Evolutionary conservation across 202 grass and related monocot genomes (phyloP).

Genomic region (Setaria italica): DNA sequence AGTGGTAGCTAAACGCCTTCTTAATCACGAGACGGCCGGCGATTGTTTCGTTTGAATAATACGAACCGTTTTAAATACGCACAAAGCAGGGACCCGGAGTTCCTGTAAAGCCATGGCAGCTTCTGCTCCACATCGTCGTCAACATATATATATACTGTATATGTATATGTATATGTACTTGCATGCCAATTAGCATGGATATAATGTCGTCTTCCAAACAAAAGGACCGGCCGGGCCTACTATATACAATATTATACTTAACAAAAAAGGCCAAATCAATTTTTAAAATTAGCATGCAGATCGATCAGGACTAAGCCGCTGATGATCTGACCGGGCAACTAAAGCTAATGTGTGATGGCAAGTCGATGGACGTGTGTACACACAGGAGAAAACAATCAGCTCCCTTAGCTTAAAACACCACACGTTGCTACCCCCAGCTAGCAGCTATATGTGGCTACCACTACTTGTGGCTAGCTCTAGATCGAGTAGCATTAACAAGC

Average conservation of each 20-base stretch:
- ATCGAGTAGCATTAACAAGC: neutral
- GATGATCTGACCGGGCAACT: conserved; percentile 10
- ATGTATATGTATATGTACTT: neutral
- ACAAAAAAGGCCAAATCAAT: neutral
- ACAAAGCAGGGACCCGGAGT: conserved; percentile 24
- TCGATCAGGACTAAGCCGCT: neutral
- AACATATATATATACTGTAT: neutral
- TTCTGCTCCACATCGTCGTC: conserved; percentile 33
- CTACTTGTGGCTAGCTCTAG: neutral
- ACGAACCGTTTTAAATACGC: neutral
- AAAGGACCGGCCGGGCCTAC: neutral
- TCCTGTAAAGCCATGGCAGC: conserved; percentile 24
- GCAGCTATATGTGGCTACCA: neutral
- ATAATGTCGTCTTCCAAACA: conserved; percentile 21
- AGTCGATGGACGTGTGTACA: neutral
- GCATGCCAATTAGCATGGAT: neutral
- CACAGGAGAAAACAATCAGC: neutral
- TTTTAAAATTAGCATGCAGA: neutral
- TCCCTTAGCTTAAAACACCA: conserved; percentile 29
- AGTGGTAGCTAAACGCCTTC: conserved; percentile 25
- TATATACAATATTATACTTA: neutral
- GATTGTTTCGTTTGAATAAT: conserved; percentile 44
- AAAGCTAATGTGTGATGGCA: neutral
- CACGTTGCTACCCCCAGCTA: conserved; percentile 39
- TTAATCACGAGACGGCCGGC: neutral